Base-by-base conservation (phyloP, 2,329 filamentous ascomycete genomes). In the Ceratocystis smalleyi region DNA sequence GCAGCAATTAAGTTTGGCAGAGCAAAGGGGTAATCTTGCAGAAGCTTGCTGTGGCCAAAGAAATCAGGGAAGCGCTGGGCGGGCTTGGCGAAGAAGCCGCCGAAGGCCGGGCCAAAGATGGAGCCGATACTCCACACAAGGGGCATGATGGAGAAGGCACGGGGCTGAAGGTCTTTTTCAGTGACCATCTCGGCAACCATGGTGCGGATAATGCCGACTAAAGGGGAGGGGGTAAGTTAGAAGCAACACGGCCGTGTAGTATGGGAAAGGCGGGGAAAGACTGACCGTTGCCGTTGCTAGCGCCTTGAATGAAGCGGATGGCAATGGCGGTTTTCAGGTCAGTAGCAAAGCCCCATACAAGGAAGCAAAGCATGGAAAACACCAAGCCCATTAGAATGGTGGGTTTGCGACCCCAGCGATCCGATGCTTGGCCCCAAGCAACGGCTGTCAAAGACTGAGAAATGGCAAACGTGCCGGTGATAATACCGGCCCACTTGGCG, bases 131-230 rank as follows among this genome's bases (percentile, higher is more conserved):
- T 91, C 87, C 90, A 97, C 40, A 83, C 88, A 17, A 97, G 76
- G 3, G 92, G 92, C 91, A 97, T 96, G 57, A 97, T 79, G 68
- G 87, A 91, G 73, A 97, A 97, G 0, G 94, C 94, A 62, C 84
- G 79, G 0, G 92, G 91, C 71, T 96, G 92, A 5, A 96, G 78
- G 71, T 91, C 87, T 72, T 82, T 90, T 73, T 94, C 85, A 0
- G 90, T 88, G 1, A 96, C 91, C 80, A 96, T 85, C 73, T 96
- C 92, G 0, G 92, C 92, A 1, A 96, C 91, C 77, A 94, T 90
- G 17, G 90, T 95, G 68, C 91, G 78, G 68, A 96, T 86, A 67
- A 96, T 96, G 1, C 94, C 88, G n/a, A 92, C 86, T 85, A 49
- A 15, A 27, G 5, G n/a, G 15, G 62, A 67, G 62, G 12, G 51